A percentile compares a stretch with the other conserved stretches of the same genome.
These are phyloP conservation scores for Psidium guajava DNA, from an alignment of 345 rosid species.

Conservation along the genomic window DNA sequence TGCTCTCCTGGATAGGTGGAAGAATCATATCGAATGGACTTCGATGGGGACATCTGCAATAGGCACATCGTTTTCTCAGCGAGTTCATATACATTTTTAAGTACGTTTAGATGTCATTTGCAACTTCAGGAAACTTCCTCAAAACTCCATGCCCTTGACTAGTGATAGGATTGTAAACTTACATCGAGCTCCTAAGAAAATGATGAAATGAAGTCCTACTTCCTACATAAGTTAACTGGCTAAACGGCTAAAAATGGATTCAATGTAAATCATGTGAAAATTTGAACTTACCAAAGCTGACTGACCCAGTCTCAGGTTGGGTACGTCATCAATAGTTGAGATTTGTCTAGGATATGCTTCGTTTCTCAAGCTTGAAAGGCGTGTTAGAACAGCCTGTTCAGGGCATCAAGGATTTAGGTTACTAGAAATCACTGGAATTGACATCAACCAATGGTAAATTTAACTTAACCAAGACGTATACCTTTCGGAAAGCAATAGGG, in stretches of 20 bases:
- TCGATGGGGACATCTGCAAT: constrained; percentile 41
- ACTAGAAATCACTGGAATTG: neutral
- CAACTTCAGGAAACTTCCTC: neutral
- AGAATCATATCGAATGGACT: constrained; percentile 19
- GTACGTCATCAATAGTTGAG: constrained; percentile 38
- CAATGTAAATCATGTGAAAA: constrained; percentile 14
- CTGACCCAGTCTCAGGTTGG: constrained; percentile 25
- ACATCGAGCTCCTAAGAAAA: neutral
- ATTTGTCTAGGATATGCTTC: constrained; percentile 36
- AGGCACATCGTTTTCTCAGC: neutral
- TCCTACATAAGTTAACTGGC: neutral
- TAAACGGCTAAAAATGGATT: neutral
- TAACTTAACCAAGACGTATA: neutral
- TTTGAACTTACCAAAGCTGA: constrained; percentile 8
- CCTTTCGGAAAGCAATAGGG: constrained; percentile 64
- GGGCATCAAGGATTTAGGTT: neutral
- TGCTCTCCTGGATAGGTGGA: constrained; percentile 24
- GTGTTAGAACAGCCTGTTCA: constrained; percentile 44
- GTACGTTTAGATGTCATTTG: neutral
- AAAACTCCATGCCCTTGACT: neutral
- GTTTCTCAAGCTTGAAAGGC: constrained; percentile 44
- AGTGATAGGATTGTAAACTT: neutral
- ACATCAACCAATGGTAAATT: neutral
- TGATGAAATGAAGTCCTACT: neutral
- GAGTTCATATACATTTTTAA: neutral